Evolutionary conservation across 345 rosid species (phyloP).

Genomic region (Aurinia saxatilis): DNA sequence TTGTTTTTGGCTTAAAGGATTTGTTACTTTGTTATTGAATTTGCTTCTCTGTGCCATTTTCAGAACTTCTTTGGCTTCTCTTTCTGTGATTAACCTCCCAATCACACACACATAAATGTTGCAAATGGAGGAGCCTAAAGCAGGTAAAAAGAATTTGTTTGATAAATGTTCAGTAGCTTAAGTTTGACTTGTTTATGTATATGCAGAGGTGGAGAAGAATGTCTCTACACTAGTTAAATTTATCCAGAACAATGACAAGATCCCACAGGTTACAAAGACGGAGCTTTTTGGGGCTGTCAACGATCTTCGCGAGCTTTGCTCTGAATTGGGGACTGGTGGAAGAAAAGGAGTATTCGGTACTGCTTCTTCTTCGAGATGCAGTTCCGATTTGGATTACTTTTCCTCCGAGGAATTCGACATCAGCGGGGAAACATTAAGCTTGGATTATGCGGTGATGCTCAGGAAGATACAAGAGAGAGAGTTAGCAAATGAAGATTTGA

Average conservation of each 20-base stretch:
- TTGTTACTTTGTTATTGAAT: neutral
- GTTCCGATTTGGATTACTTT: constrained; percentile 51
- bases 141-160: constrained; percentile 30
- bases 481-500: constrained; percentile 26
- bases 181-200: neutral
- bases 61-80: neutral
- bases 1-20: too few species aligned
- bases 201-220: constrained; percentile 47
- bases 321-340: constrained; percentile 12
- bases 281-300: constrained; percentile 40
- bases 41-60: neutral
- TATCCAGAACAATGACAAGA: constrained; percentile 37
- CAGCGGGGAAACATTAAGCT: constrained; percentile 14
- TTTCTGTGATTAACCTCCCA: neutral
- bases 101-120: constrained; percentile 8
- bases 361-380: constrained; percentile 21
- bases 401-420: constrained; percentile 46
- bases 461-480: constrained; percentile 30
- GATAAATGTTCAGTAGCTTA: neutral
- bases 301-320: constrained; percentile 43
- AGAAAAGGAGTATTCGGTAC: constrained; percentile 8
- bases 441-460: constrained; percentile 18
- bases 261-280: constrained; percentile 28
- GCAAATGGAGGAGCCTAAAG: constrained; percentile 31
- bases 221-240: constrained; percentile 35